These are phyloP conservation scores for Penicillium desertorum DNA, from an alignment of 495 filamentous ascomycete species.

Conservation along the genomic window DNA sequence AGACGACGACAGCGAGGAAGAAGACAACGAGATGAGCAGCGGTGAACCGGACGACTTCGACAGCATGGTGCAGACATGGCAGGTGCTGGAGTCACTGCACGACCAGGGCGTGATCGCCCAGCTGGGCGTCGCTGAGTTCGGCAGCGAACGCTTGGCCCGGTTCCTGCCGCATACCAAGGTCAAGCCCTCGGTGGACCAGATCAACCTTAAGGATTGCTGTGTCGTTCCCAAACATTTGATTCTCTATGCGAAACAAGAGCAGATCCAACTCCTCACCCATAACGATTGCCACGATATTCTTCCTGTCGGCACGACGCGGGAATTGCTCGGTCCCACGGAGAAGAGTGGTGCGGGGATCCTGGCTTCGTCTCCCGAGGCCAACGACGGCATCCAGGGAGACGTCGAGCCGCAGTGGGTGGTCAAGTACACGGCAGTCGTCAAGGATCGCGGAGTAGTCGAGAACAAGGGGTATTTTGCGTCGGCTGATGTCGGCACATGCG, in stretches of 20 bases:
- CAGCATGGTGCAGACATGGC: constrained; percentile 71
- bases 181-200: constrained; percentile 86
- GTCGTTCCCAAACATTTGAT: constrained; percentile 89
- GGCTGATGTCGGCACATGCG: constrained; percentile 61
- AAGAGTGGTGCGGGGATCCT: constrained; percentile 69
- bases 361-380: constrained; percentile 47
- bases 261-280: constrained; percentile 88
- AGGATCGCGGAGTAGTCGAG: constrained; percentile 94
- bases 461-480: constrained; percentile 96
- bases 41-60: constrained; percentile 55
- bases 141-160: constrained; percentile 71
- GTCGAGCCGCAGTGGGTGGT: constrained; percentile 90
- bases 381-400: constrained; percentile 63
- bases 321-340: constrained; percentile 68
- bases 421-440: constrained; percentile 98
- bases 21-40: constrained; percentile 59
- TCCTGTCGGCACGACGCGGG: constrained; percentile 76
- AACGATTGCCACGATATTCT: constrained; percentile 92
- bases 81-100: constrained; percentile 71
- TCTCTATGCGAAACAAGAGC: constrained; percentile 76
- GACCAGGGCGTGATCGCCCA: constrained; percentile 66
- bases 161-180: constrained; percentile 65
- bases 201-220: constrained; percentile 96
- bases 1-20: constrained; percentile 77
- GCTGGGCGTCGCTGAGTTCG: constrained; percentile 88